Evolutionary conservation across 2,329 filamentous ascomycete genomes (phyloP).

Genomic region (Aspergillus caelatus): DNA sequence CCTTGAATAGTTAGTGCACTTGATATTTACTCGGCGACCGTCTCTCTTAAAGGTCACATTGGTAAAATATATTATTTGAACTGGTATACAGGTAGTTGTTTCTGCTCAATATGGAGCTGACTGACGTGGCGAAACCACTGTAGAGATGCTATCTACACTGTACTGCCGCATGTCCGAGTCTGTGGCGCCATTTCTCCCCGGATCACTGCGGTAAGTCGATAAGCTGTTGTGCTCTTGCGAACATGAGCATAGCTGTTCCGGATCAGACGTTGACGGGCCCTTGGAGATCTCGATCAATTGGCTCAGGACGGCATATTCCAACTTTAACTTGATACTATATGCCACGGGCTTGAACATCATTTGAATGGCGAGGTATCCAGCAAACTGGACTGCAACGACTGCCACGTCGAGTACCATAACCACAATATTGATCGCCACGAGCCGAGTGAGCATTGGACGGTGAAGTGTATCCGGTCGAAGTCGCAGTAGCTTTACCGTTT

Average conservation of each 20-base stretch:
- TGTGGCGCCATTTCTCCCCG: background rate
- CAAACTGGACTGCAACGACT: constrained; percentile 44
- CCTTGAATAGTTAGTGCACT: background rate
- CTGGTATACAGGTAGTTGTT: background rate
- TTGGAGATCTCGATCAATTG: constrained; percentile 39
- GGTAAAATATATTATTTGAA: background rate
- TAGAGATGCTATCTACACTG: background rate
- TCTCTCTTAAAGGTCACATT: background rate
- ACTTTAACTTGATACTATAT: constrained; percentile 50
- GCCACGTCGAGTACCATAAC: constrained; percentile 51
- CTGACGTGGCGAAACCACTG: background rate
- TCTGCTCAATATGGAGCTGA: background rate
- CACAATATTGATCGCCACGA: constrained; percentile 56
- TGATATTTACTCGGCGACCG: background rate
- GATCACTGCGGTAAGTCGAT: background rate
- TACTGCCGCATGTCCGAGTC: background rate
- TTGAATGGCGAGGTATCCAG: constrained; percentile 43
- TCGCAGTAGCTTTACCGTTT: constrained; percentile 50
- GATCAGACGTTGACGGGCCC: background rate
- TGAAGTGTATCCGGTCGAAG: constrained; percentile 24
- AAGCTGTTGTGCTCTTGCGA: background rate
- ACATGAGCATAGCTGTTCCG: background rate
- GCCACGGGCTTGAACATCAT: constrained; percentile 43
- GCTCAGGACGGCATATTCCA: constrained; percentile 59
- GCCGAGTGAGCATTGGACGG: constrained; percentile 33